Percentiles rank a stretch among this genome's conserved stretches.
These are phyloP conservation scores for Cardamine resedifolia DNA, from an alignment of 345 rosid species.

Conservation along the genomic window DNA sequence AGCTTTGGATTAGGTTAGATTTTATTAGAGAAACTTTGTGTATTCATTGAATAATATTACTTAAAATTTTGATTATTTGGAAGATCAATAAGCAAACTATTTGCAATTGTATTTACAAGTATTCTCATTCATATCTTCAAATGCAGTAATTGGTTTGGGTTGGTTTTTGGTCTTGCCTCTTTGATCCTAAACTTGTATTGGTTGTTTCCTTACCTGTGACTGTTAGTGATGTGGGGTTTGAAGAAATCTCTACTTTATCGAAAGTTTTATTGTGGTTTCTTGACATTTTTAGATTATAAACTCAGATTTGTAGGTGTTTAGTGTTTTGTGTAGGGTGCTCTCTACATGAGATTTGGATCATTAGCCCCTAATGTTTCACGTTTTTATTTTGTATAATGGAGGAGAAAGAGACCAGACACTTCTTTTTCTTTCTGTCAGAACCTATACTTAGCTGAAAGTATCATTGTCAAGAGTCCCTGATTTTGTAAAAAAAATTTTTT, in stretches of 20 bases:
- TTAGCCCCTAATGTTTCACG: background rate
- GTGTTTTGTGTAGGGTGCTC: background rate
- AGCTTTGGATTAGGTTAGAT: background rate
- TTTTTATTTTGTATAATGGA: no score
- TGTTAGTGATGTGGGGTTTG: background rate
- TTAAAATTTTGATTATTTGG: no score
- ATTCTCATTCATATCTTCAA: no score
- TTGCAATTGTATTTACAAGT: no score
- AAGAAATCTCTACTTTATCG: background rate
- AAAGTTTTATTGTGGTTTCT: background rate
- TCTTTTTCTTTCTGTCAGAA: background rate
- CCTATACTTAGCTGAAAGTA: background rate
- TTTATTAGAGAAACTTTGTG: no score
- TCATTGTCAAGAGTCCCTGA: background rate
- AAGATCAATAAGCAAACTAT: no score
- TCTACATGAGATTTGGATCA: background rate
- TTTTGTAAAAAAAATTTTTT: constrained; percentile 19
- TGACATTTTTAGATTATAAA: background rate
- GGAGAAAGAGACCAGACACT: background rate
- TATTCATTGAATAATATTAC: no score
- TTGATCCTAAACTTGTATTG: no score
- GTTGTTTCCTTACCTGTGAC: background rate
- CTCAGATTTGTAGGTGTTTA: background rate
- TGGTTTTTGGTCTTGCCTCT: no score
- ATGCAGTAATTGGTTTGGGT: no score